These are phyloP conservation scores for Choiromyces venosus DNA, from an alignment of 495 filamentous ascomycete genomes.

Conservation along the genomic window DNA sequence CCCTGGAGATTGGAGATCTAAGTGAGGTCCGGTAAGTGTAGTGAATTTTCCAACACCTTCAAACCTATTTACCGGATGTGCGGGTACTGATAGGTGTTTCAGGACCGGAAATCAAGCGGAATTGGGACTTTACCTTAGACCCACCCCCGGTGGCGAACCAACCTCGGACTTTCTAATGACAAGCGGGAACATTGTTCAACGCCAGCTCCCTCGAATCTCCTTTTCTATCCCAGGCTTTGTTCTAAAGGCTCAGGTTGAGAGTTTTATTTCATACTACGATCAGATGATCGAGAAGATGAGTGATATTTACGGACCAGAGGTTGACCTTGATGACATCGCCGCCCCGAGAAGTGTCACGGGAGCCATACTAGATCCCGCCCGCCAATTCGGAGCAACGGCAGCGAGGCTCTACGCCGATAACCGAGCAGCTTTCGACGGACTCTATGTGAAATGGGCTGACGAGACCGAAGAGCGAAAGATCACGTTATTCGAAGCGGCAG, in stretches of 20 bases:
- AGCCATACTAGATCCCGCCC: conserved; percentile 18
- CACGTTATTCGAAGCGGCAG: conserved; percentile 30
- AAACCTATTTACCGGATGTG: neutral
- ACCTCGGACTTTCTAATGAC: conserved; percentile 33
- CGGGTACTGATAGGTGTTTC: conserved; percentile 14
- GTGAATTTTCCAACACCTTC: neutral
- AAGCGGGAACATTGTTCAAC: conserved; percentile 20
- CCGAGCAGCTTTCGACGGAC: conserved; percentile 13
- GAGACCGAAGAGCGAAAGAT: conserved; percentile 16
- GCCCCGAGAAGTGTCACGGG: conserved; percentile 11
- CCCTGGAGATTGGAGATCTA: conserved; percentile 33
- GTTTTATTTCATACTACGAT: conserved; percentile 20
- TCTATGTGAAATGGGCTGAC: conserved; percentile 29
- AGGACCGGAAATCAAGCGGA: conserved; percentile 8
- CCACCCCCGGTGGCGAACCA: conserved; percentile 25
- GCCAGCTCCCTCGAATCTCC: conserved; percentile 16
- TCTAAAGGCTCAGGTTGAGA: conserved; percentile 12
- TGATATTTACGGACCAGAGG: neutral
- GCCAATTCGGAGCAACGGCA: conserved; percentile 20
- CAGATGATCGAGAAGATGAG: conserved; percentile 10
- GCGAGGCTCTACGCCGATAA: conserved; percentile 14
- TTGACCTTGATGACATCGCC: neutral
- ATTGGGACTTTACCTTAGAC: conserved; percentile 35
- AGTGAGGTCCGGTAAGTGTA: conserved; percentile 38
- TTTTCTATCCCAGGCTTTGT: conserved; percentile 31